Percentiles rank a stretch among this genome's conserved stretches.
These are phyloP conservation scores for Yamadazyma buinensis DNA, from an alignment of 1,139 yeast genomes.

Conservation along the genomic window DNA sequence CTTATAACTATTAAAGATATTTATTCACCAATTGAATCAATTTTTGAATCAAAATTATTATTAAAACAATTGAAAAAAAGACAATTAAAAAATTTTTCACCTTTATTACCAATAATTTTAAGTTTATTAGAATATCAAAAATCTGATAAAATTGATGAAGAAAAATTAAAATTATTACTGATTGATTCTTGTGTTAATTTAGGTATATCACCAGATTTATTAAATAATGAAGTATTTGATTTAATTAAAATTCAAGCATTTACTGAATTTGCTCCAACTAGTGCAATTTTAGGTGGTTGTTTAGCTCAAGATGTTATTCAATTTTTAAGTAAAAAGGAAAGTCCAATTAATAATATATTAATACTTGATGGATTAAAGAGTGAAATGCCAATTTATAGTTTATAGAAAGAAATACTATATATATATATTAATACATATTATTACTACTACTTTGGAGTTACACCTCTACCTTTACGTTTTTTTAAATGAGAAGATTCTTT, in stretches of 20 bases:
- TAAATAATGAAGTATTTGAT: conserved; percentile 34
- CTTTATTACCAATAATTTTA: conserved; percentile 59
- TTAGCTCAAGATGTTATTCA: conserved; percentile 90
- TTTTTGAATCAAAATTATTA: conserved; percentile 36
- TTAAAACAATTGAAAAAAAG: conserved; percentile 47
- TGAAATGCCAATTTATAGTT: conserved; percentile 71
- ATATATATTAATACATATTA: neutral
- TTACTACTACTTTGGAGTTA: conserved; percentile 27
- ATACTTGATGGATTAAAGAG: conserved; percentile 68
- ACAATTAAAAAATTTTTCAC: conserved; percentile 56
- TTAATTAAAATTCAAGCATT: conserved; percentile 48
- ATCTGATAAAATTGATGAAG: conserved; percentile 25
- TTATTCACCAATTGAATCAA: conserved; percentile 34
- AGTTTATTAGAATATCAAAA: conserved; percentile 46
- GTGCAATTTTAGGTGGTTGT: conserved; percentile 88
- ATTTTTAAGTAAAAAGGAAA: conserved; percentile 67
- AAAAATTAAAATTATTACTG: conserved; percentile 26
- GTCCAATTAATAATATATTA: conserved; percentile 79
- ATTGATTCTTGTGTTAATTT: conserved; percentile 24
- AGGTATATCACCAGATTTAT: conserved; percentile 34
- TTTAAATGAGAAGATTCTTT: conserved; percentile 41
- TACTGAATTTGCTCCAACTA: conserved; percentile 77
- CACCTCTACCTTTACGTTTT: conserved; percentile 41
- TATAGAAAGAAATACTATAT: conserved; percentile 21
- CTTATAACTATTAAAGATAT: conserved; percentile 53